These are phyloP conservation scores for Candolleomyces aberdarensis DNA, from an alignment of 768 basidiomycete species.

Conservation along the genomic window DNA sequence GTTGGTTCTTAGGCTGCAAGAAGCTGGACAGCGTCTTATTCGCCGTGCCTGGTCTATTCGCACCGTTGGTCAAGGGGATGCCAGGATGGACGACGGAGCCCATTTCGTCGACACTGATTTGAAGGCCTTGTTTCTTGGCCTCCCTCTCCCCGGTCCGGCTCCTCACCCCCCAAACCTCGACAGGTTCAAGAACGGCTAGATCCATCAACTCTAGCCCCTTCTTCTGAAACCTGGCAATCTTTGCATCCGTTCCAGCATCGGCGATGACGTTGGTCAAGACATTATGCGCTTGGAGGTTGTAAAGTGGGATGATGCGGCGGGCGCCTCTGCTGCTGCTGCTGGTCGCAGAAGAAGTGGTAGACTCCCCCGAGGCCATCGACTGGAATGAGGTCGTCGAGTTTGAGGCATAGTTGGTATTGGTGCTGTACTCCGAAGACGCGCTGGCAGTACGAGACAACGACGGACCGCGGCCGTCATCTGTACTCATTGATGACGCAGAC, in stretches of 20 bases:
- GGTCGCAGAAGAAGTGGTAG: slow-evolving; percentile 16
- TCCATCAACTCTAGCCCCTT: slow-evolving; percentile 76
- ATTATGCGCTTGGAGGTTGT: slow-evolving; percentile 86
- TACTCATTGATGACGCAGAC: slow-evolving; percentile 34
- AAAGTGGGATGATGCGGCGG: slow-evolving; percentile 79
- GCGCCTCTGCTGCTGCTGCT: slow-evolving; percentile 29
- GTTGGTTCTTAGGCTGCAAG: slow-evolving; percentile 9
- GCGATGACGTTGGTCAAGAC: slow-evolving; percentile 83
- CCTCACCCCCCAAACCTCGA: slow-evolving; percentile 64
- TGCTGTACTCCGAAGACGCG: slow-evolving; percentile 45
- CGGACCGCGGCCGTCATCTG: slow-evolving; percentile 27
- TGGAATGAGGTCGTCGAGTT: slow-evolving; percentile 36
- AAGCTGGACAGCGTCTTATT: slow-evolving; percentile 2
- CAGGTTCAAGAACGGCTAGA: slow-evolving; percentile 74
- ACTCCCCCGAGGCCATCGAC: slow-evolving; percentile 26
- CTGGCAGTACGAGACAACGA: slow-evolving; percentile 30
- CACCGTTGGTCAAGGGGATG: neutral
- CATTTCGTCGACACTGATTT: slow-evolving; percentile 28
- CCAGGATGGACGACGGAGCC: slow-evolving; percentile 19
- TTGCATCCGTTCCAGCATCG: slow-evolving; percentile 86
- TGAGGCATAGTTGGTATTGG: slow-evolving; percentile 30
- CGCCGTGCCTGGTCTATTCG: no score
- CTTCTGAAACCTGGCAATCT: slow-evolving; percentile 73
- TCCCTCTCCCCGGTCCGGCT: slow-evolving; percentile 16
- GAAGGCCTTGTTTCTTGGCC: slow-evolving; percentile 24